Percentiles rank a stretch among this genome's conserved stretches.
These are phyloP conservation scores for Aspergillus piperis DNA, from an alignment of 2,329 filamentous ascomycete genomes.

Conservation along the genomic window DNA sequence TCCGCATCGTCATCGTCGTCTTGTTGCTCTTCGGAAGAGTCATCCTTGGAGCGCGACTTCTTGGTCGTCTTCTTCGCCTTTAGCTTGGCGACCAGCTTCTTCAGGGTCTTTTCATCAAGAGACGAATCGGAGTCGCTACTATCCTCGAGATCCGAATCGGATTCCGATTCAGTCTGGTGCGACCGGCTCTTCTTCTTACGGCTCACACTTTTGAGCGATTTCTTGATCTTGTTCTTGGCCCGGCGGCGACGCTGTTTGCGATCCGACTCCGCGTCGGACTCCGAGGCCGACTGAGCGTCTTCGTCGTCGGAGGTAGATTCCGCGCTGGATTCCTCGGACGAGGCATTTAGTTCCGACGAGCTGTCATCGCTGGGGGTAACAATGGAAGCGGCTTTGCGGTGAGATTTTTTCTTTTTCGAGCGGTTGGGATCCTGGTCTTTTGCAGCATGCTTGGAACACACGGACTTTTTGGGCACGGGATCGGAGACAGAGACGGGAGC, in stretches of 20 bases:
- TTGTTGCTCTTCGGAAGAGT: constrained; percentile 34
- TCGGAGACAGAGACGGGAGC: constrained; percentile 26
- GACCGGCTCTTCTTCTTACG: constrained; percentile 43
- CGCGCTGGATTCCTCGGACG: constrained; percentile 22
- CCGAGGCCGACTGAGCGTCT: constrained; percentile 13
- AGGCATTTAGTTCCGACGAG: constrained; percentile 24
- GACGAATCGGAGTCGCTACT: constrained; percentile 25
- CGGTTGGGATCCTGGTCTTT: constrained; percentile 24
- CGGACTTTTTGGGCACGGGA: constrained; percentile 26
- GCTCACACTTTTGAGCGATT: constrained; percentile 29
- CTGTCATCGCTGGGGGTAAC: constrained; percentile 25
- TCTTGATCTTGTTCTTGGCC: constrained; percentile 40
- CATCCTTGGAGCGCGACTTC: constrained; percentile 27
- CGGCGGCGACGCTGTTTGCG: constrained; percentile 37
- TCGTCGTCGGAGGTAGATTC: constrained; percentile 22
- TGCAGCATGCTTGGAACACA: constrained; percentile 35
- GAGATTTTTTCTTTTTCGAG: constrained; percentile 28
- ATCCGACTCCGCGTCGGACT: constrained; percentile 25
- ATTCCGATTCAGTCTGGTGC: constrained; percentile 27
- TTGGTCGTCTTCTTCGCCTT: constrained; percentile 41
- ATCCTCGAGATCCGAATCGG: constrained; percentile 32
- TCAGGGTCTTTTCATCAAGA: constrained; percentile 35
- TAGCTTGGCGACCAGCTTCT: constrained; percentile 33
- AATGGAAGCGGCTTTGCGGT: constrained; percentile 21
- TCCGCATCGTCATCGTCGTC: constrained; percentile 35